Conservation (phyloP, 2,329 filamentous ascomycete genomes). For the Exophiala sp. region DNA sequence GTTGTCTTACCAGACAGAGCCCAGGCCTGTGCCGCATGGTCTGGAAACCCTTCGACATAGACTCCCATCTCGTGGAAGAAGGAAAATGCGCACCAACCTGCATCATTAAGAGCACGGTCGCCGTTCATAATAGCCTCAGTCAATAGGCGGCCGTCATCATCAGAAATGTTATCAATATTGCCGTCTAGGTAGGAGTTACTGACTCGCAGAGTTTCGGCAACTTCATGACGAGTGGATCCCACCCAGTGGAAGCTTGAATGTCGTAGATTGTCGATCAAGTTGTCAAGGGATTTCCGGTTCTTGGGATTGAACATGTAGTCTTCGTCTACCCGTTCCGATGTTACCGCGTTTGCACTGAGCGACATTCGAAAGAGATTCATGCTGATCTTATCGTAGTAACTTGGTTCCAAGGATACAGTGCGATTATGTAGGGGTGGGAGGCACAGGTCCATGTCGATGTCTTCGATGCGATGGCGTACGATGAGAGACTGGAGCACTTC, state of each 20-base stretch:
- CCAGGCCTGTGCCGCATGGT: constrained; percentile 60
- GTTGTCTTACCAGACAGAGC: constrained; percentile 54
- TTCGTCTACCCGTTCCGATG: constrained; percentile 75
- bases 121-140: constrained; percentile 64
- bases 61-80: constrained; percentile 74
- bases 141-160: constrained; percentile 60
- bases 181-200: constrained; percentile 66
- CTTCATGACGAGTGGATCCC: constrained; percentile 61
- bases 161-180: constrained; percentile 56
- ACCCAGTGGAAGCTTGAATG: constrained; percentile 85
- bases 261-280: constrained; percentile 72
- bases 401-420: constrained; percentile 71
- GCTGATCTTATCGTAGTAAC: constrained; percentile 77
- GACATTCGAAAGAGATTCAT: constrained; percentile 82
- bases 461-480: constrained; percentile 71
- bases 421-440: constrained; percentile 72
- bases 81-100: constrained; percentile 65
- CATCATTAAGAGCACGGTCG: constrained; percentile 56
- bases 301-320: constrained; percentile 86
- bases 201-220: constrained; percentile 62
- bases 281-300: constrained; percentile 63
- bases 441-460: constrained; percentile 61
- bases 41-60: constrained; percentile 65
- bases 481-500: constrained; percentile 74
- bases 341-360: constrained; percentile 80